Evolutionary conservation across 495 filamentous ascomycete genomes (phyloP).

Genomic region (Choiromyces venosus): DNA sequence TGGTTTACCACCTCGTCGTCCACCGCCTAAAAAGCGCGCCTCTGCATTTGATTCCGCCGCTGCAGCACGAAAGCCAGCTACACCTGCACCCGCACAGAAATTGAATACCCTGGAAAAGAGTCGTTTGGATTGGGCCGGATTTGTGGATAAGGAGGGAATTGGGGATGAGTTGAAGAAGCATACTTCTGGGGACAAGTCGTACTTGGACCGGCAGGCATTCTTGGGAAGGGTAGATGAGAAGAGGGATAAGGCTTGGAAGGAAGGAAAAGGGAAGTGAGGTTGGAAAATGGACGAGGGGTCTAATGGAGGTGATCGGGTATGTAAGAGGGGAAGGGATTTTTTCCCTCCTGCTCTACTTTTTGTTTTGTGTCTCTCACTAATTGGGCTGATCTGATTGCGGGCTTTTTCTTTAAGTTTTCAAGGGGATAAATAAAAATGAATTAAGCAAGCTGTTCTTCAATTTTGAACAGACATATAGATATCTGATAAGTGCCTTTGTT

Average conservation of each 20-base stretch:
- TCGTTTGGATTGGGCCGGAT: slow-evolving; percentile 87
- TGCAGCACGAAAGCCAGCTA: slow-evolving; percentile 44
- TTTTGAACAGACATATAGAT: neutral
- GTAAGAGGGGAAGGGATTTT: neutral
- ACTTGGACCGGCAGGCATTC: slow-evolving; percentile 80
- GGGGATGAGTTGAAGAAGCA: slow-evolving; percentile 81
- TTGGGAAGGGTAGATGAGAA: slow-evolving; percentile 72
- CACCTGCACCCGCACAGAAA: slow-evolving; percentile 62
- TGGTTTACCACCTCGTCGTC: slow-evolving; percentile 52
- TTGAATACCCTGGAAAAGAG: slow-evolving; percentile 96
- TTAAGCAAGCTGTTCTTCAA: neutral
- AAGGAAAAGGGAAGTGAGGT: slow-evolving; percentile 34
- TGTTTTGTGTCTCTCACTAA: neutral
- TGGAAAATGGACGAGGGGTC: neutral
- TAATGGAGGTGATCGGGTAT: neutral
- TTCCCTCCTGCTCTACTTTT: neutral
- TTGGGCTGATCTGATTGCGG: neutral
- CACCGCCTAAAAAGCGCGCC: slow-evolving; percentile 62
- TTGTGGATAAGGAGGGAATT: slow-evolving; percentile 87
- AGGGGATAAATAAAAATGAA: neutral
- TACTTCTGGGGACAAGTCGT: slow-evolving; percentile 77
- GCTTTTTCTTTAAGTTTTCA: neutral
- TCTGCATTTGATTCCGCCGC: slow-evolving; percentile 76
- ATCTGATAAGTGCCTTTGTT: neutral
- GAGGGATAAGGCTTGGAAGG: slow-evolving; percentile 50